phyloP scores from a whole-genome alignment of 2,329 filamentous ascomycete genomes.

The Diaporthe caulivora region DNA sequence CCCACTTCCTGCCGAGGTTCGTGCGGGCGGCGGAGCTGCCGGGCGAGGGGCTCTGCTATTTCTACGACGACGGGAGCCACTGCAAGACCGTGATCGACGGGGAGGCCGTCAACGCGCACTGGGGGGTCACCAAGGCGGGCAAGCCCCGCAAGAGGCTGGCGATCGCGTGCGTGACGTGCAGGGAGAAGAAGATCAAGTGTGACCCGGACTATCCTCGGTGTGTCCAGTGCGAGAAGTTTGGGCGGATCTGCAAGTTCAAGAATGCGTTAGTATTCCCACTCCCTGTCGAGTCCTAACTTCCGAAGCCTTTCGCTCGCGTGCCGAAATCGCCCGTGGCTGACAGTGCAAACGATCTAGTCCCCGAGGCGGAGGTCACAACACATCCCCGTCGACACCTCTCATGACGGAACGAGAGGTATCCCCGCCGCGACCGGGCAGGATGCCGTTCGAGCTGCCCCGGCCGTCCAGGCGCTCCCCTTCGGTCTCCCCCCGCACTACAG shows the following conservation, averaged over 20 bases:
- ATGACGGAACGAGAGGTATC: constrained; percentile 62
- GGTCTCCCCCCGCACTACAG: constrained; percentile 60
- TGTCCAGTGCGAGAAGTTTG: constrained; percentile 92
- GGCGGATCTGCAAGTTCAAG: constrained; percentile 85
- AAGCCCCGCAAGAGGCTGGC: constrained; percentile 92
- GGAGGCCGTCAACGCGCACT: constrained; percentile 88
- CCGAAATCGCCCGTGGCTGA: constrained; percentile 40
- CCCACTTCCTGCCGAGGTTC: constrained; percentile 75
- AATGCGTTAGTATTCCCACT: constrained; percentile 78
- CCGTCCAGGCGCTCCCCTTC: constrained; percentile 60
- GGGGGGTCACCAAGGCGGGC: constrained; percentile 94
- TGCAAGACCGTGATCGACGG: constrained; percentile 89
- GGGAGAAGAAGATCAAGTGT: constrained; percentile 98
- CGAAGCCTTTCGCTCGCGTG: constrained; percentile 7
- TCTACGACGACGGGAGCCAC: constrained; percentile 87
- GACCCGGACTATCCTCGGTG: constrained; percentile 90
- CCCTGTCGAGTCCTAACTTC: background rate
- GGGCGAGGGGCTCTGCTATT: constrained; percentile 85
- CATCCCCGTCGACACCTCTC: constrained; percentile 63
- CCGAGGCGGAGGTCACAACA: constrained; percentile 63
- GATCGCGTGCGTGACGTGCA: constrained; percentile 92
- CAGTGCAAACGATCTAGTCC: constrained; percentile 54
- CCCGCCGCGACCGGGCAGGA: constrained; percentile 47
- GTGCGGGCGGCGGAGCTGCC: constrained; percentile 75
- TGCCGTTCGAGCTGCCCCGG: constrained; percentile 51